A percentile compares a stretch with the other conserved stretches of the same genome.
These are phyloP conservation scores for Boletales sp. DNA, from an alignment of 768 basidiomycete species.

Conservation along the genomic window DNA sequence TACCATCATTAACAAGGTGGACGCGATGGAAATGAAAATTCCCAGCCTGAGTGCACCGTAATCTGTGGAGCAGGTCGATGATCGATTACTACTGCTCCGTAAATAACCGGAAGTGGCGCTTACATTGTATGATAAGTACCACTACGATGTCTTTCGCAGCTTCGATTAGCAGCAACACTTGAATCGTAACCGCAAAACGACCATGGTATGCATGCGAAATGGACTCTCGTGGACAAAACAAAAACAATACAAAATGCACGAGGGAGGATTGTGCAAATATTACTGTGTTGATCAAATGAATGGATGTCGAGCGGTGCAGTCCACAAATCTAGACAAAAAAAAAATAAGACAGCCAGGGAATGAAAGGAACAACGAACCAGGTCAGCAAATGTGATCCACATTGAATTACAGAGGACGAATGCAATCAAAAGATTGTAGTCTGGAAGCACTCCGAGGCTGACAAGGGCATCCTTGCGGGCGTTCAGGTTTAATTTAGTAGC, in stretches of 20 bases:
- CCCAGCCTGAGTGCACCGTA: slow-evolving; percentile 28
- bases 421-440: slow-evolving; percentile 14
- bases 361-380: slow-evolving; percentile 15
- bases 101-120: slow-evolving; percentile 2
- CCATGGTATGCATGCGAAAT: slow-evolving; percentile 3
- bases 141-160: slow-evolving; percentile 14
- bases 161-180: slow-evolving; percentile 15
- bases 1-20: slow-evolving; percentile 4
- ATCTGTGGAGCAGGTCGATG: slow-evolving; percentile 19
- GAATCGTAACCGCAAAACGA: slow-evolving; percentile 9
- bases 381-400: slow-evolving; percentile 21
- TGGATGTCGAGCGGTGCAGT: slow-evolving; percentile 12
- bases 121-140: slow-evolving; percentile 23
- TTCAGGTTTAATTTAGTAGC: neutral
- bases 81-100: neutral
- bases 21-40: slow-evolving; percentile 10
- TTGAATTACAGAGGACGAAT: slow-evolving; percentile 18
- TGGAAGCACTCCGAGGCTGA: slow-evolving; percentile 1
- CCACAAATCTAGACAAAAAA: slow-evolving; percentile 18
- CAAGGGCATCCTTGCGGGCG: slow-evolving; percentile 18
- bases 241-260: slow-evolving; percentile 10
- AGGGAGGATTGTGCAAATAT: slow-evolving; percentile 24
- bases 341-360: neutral
- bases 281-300: slow-evolving; percentile 21
- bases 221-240: slow-evolving; percentile 3